Base-by-base conservation (phyloP, 257 asterid species). In the Salvia rosmarinus region DNA sequence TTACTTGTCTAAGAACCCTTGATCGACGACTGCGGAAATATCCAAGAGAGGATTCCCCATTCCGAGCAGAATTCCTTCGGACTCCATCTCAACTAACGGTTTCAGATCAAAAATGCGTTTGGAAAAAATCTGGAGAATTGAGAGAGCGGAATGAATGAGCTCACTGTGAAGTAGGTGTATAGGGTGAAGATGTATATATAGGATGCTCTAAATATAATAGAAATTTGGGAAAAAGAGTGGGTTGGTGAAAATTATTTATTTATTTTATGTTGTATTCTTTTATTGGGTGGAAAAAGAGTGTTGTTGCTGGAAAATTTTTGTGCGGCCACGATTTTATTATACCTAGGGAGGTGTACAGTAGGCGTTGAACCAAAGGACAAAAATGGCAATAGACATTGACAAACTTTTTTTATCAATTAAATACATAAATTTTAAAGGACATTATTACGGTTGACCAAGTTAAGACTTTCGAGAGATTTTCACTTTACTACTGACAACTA, bases 31-130 rank as follows among this genome's bases (percentile, higher is more conserved):
- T 9, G 98, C 82, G 1, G 97, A 86, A 39, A 91, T 85, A 37
- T 91, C 98, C 76, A 89, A 61, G 2, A 95, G 87, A 32, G 99
- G 99, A 59, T 91, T 91, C 42, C 99, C 99, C 96, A 95, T 91
- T 75, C 99, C 98, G 49, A 95, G 77, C 3, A 95, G 85, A 64
- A 95, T 78, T 13, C 97, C 95, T 6, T 92, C 87, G 75, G 30
- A 47, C 73, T 42, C 96, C 98, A 91, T 90, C 78, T 74, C 75
- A 13, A 9, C 59, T 74, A 2, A 10, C 6, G 80, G 44, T n/a
- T 50, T 73, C 47, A 28, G 59, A 25, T 25, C 47, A 50, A 70
- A 63, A 77, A 67, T 51, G 74, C 50, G 19, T 7, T 19, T 34
- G 32, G 0, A 8, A 25, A 49, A 5, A 47, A 28, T 42, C 42